phyloP scores from a whole-genome alignment of 345 rosid genomes.

The Passiflora organensis region DNA sequence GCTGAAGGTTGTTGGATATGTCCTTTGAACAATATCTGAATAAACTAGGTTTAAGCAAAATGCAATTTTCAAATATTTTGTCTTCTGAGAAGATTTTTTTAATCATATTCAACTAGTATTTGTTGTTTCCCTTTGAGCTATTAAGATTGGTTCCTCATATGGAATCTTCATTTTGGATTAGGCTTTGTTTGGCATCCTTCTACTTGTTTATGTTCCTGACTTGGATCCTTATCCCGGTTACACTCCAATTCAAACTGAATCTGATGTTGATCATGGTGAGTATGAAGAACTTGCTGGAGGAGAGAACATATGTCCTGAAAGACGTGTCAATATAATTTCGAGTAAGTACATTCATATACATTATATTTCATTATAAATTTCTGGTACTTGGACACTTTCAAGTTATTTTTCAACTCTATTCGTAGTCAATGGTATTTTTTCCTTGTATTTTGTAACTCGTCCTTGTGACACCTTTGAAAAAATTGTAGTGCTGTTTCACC shows the following conservation, averaged over 20 bases:
- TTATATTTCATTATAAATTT: neutral
- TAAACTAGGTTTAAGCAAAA: neutral
- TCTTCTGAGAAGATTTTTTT: neutral
- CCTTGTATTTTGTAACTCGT: no score
- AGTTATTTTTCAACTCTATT: neutral
- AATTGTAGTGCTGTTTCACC: no score
- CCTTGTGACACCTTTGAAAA: no score
- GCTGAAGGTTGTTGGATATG: neutral
- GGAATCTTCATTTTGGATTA: conserved; percentile 27
- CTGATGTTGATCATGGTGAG: conserved; percentile 54
- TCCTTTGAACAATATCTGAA: neutral
- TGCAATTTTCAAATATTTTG: neutral
- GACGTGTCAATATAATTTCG: conserved; percentile 65
- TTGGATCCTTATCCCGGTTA: conserved; percentile 94
- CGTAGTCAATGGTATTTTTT: neutral
- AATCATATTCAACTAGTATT: neutral
- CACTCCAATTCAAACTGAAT: conserved; percentile 50
- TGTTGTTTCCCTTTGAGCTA: no score
- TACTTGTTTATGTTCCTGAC: conserved; percentile 68
- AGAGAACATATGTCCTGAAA: conserved; percentile 89
- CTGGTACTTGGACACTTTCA: conserved; percentile 1
- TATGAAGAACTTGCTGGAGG: conserved; percentile 92
- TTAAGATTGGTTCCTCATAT: conserved; percentile 4
- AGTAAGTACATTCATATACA: conserved; percentile 45
- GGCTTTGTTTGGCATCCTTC: conserved; percentile 82